These are phyloP conservation scores for Backusella psychrophila DNA, from an alignment of 192 early-diverging fungal genomes.

Conservation along the genomic window DNA sequence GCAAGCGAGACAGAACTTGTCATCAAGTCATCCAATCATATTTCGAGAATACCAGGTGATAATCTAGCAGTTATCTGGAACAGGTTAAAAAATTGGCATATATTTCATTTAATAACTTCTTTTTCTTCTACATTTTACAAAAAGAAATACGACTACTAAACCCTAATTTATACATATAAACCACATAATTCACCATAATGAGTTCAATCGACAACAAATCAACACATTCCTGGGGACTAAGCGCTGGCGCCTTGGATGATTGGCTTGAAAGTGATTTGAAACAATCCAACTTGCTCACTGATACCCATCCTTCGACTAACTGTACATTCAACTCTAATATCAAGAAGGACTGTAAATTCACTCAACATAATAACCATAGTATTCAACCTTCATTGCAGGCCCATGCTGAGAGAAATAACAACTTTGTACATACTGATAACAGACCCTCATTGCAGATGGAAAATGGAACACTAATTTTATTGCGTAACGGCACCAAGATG, in stretches of 20 bases:
- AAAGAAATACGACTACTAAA: neutral
- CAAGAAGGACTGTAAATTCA: neutral
- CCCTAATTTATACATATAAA: neutral
- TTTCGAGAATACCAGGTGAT: slow-evolving; percentile 16
- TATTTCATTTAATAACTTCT: neutral
- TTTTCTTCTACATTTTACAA: neutral
- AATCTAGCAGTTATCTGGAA: neutral
- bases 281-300: slow-evolving; percentile 12
- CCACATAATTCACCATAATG: neutral
- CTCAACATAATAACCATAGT: neutral
- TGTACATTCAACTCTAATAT: neutral
- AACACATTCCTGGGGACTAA: neutral
- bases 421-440: neutral
- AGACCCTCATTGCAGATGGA: neutral
- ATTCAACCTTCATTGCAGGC: neutral
- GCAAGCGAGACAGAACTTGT: slow-evolving; percentile 18
- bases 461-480: neutral
- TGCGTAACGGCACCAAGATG: neutral
- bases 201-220: slow-evolving; percentile 4
- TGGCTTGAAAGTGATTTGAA: slow-evolving; percentile 26
- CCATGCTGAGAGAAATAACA: neutral
- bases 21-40: slow-evolving; percentile 22
- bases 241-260: slow-evolving; percentile 16
- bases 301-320: neutral
- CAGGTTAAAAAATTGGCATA: neutral